Evolutionary conservation across 2,329 filamentous ascomycete species (phyloP).

Genomic region (Colletotrichum filicis): DNA sequence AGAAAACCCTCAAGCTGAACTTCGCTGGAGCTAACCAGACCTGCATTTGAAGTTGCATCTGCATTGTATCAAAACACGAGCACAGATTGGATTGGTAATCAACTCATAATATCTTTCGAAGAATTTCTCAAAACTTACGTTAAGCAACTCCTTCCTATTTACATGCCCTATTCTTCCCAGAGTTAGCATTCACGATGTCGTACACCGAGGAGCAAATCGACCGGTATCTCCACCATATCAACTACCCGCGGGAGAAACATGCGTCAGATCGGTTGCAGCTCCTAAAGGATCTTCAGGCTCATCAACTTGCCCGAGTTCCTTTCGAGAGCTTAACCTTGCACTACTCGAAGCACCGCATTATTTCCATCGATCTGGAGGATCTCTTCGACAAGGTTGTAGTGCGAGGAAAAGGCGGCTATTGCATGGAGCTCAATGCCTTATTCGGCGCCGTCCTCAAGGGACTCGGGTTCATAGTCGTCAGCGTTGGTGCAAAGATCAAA

Average conservation of each 20-base stretch:
- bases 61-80: too few relatives aligned
- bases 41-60: background rate
- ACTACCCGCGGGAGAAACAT: slow-evolving; percentile 38
- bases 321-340: slow-evolving; percentile 67
- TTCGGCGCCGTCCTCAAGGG: slow-evolving; percentile 59
- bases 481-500: slow-evolving; percentile 52
- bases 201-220: slow-evolving; percentile 43
- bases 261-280: slow-evolving; percentile 41
- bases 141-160: background rate
- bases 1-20: background rate
- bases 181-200: slow-evolving; percentile 8
- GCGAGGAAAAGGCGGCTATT: slow-evolving; percentile 61
- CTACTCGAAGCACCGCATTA: slow-evolving; percentile 52
- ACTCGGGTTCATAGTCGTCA: slow-evolving; percentile 61
- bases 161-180: too few relatives aligned
- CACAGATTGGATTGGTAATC: background rate
- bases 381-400: slow-evolving; percentile 59
- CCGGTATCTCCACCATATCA: slow-evolving; percentile 44
- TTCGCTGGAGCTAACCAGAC: background rate
- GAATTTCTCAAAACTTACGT: background rate
- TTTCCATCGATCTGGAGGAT: slow-evolving; percentile 51
- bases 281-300: slow-evolving; percentile 45
- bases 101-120: background rate
- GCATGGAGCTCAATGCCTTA: slow-evolving; percentile 59
- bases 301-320: slow-evolving; percentile 61